A percentile compares a stretch with the other conserved stretches of the same genome.
Evolutionary conservation across 2,329 filamentous ascomycete genomes (phyloP).

Genomic region (Hypoxylon sp.): DNA sequence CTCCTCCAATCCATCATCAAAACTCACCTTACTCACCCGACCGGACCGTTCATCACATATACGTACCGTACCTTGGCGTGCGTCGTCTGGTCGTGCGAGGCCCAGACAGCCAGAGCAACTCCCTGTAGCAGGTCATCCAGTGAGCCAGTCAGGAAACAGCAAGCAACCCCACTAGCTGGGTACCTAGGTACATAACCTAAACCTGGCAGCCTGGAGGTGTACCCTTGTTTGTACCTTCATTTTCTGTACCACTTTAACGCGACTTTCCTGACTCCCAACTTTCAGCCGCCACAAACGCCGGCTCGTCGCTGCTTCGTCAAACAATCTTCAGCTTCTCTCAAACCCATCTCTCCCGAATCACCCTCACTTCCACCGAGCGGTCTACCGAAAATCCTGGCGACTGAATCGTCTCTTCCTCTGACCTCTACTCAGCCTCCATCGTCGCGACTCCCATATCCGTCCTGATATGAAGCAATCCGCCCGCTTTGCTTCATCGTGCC

Average conservation of each 20-base stretch:
- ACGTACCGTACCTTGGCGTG: background rate
- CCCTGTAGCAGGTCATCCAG: background rate
- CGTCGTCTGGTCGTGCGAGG: background rate
- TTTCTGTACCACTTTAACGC: slow-evolving; percentile 28
- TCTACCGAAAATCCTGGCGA: too few relatives aligned
- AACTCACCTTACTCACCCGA: too few relatives aligned
- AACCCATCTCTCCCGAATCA: too few relatives aligned
- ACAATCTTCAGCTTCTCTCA: slow-evolving; percentile 7
- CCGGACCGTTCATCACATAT: too few relatives aligned
- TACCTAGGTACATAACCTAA: too few relatives aligned
- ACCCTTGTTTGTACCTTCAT: background rate
- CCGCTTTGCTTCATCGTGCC: slow-evolving; percentile 8
- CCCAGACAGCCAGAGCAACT: background rate
- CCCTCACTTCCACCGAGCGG: too few relatives aligned
- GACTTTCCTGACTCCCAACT: slow-evolving; percentile 28
- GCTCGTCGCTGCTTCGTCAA: background rate
- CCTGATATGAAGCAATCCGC: slow-evolving; percentile 23
- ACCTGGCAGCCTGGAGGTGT: slow-evolving; percentile 4
- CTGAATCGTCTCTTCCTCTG: too few relatives aligned
- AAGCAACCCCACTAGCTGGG: slow-evolving; percentile 13
- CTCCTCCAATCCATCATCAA: too few relatives aligned
- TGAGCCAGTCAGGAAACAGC: background rate
- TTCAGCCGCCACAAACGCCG: slow-evolving; percentile 5
- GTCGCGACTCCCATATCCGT: slow-evolving; percentile 9
- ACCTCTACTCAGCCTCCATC: too few relatives aligned